These are phyloP conservation scores for Rhizoclosmatium sp. DNA, from an alignment of 192 early-diverging fungal genomes.

Conservation along the genomic window DNA sequence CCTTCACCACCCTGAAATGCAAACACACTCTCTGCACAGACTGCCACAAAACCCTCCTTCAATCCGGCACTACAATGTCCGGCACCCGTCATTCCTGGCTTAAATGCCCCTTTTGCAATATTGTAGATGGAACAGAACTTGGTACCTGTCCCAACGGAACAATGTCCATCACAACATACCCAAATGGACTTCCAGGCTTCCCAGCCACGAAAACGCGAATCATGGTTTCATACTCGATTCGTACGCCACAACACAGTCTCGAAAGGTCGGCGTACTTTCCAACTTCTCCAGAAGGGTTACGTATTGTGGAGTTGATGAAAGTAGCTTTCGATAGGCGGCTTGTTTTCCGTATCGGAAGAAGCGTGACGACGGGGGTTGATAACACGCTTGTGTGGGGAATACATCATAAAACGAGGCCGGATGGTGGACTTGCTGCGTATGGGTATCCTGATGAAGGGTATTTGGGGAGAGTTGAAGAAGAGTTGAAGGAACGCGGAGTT, in stretches of 20 bases:
- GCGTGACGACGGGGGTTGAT: slow-evolving; percentile 6
- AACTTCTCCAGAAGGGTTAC: neutral
- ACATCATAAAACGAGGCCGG: slow-evolving; percentile 14
- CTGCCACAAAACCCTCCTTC: neutral
- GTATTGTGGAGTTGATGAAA: slow-evolving; percentile 11
- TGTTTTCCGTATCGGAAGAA: slow-evolving; percentile 5
- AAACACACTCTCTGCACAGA: neutral
- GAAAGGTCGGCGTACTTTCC: slow-evolving; percentile 19
- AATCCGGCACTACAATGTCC: slow-evolving; percentile 17
- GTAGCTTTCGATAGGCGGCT: slow-evolving; percentile 19
- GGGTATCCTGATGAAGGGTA: slow-evolving; percentile 32
- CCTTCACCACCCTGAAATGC: neutral
- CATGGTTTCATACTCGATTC: slow-evolving; percentile 1
- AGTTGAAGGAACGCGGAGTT: slow-evolving; percentile 24
- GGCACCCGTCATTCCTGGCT: neutral
- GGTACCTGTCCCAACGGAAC: slow-evolving; percentile 24
- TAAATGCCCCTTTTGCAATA: slow-evolving; percentile 18
- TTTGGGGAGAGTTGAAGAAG: slow-evolving; percentile 17
- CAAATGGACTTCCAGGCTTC: slow-evolving; percentile 3
- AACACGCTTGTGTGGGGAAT: slow-evolving; percentile 21
- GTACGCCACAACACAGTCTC: neutral
- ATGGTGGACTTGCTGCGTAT: slow-evolving; percentile 16
- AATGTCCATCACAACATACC: slow-evolving; percentile 1
- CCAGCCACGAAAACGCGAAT: neutral
- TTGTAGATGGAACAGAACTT: slow-evolving; percentile 5